These are phyloP conservation scores for Phylloporus sp. DNA, from an alignment of 768 basidiomycete species.

Conservation along the genomic window DNA sequence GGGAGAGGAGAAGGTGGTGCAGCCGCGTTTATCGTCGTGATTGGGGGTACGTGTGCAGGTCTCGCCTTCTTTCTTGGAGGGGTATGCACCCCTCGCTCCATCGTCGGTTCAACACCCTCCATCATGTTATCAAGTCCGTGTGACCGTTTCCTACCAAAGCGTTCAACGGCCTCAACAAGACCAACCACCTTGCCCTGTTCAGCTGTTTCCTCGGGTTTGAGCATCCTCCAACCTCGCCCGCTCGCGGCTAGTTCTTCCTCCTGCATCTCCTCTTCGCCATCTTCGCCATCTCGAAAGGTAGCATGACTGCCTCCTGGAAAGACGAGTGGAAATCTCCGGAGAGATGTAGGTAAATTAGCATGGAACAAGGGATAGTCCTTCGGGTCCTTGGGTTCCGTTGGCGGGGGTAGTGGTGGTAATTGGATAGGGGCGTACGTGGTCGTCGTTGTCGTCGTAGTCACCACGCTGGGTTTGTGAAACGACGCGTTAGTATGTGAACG, in stretches of 20 bases:
- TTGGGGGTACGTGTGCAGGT: slow-evolving; percentile 52
- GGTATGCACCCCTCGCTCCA: slow-evolving; percentile 40
- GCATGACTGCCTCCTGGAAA: slow-evolving; percentile 81
- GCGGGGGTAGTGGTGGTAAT: slow-evolving; percentile 68
- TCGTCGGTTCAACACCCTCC: slow-evolving; percentile 69
- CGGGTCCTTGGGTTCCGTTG: slow-evolving; percentile 67
- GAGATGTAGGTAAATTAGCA: slow-evolving; percentile 66
- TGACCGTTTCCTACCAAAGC: slow-evolving; percentile 64
- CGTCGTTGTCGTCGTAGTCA: slow-evolving; percentile 89
- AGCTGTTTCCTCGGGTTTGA: slow-evolving; percentile 57
- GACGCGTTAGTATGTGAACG: slow-evolving; percentile 20
- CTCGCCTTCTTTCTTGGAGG: slow-evolving; percentile 77
- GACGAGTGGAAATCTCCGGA: slow-evolving; percentile 71
- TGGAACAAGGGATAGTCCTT: slow-evolving; percentile 78
- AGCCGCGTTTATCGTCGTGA: slow-evolving; percentile 64
- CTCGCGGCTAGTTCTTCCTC: slow-evolving; percentile 65
- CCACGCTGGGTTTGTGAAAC: slow-evolving; percentile 52
- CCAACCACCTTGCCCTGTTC: slow-evolving; percentile 54
- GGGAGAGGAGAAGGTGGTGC: slow-evolving; percentile 83
- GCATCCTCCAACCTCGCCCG: slow-evolving; percentile 73
- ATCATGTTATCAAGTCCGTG: slow-evolving; percentile 55
- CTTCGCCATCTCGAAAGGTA: slow-evolving; percentile 70
- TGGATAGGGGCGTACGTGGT: slow-evolving; percentile 89
- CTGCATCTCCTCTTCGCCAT: slow-evolving; percentile 61
- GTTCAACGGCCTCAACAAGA: slow-evolving; percentile 77